phyloP scores from a whole-genome alignment of 495 filamentous ascomycete species.

The Achaetomiella virescens region DNA sequence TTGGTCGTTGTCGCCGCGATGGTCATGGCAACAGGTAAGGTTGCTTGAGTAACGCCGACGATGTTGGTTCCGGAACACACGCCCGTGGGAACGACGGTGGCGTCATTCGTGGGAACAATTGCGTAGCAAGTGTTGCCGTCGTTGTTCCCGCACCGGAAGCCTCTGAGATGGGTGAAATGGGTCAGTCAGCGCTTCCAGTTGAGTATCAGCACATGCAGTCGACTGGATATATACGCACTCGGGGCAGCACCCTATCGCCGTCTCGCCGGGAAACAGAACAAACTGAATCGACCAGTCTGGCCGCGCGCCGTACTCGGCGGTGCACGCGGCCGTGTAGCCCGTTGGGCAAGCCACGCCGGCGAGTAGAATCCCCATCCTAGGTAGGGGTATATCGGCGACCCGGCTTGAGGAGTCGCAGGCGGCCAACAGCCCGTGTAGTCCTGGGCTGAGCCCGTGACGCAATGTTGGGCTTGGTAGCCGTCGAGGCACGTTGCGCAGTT shows the following conservation, averaged over 20 bases:
- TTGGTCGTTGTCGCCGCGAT: background rate
- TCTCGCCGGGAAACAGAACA: constrained; percentile 16
- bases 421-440: constrained; percentile 22
- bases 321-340: constrained; percentile 19
- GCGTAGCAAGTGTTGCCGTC: constrained; percentile 9
- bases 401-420: background rate
- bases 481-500: too few relatives aligned
- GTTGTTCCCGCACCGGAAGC: background rate
- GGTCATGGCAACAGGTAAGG: background rate
- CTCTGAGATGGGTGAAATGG: background rate
- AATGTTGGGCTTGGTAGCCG: too few relatives aligned
- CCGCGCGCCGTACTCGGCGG: constrained; percentile 8
- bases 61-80: background rate
- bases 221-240: background rate
- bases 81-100: background rate
- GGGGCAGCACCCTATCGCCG: constrained; percentile 21
- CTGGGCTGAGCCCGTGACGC: too few relatives aligned
- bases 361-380: constrained; percentile 24
- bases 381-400: background rate
- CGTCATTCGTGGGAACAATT: background rate
- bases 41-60: background rate
- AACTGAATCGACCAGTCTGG: constrained; percentile 17
- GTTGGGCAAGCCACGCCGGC: constrained; percentile 19
- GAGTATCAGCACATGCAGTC: background rate
- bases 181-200: background rate